A percentile compares a stretch with the other conserved stretches of the same genome.
Evolutionary conservation across 202 grass and related monocot species (phyloP).

Genomic region (Thinopyrum obtusiflorum): DNA sequence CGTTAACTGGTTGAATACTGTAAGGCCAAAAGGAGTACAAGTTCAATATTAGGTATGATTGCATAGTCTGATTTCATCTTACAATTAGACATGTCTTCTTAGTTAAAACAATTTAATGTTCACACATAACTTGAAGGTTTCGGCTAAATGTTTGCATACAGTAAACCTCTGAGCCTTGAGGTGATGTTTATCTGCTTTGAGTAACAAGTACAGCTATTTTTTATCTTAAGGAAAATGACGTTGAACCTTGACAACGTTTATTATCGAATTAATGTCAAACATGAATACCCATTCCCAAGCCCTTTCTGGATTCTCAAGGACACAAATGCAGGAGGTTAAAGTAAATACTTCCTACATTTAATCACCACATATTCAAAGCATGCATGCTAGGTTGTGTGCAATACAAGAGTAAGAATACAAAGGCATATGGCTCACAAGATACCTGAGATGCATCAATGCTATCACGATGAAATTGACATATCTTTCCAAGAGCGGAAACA

Average conservation of each 20-base stretch:
- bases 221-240: not conserved
- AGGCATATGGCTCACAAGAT: slow-evolving; percentile 25
- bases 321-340: not conserved
- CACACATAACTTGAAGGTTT: not conserved
- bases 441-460: slow-evolving; percentile 75
- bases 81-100: not conserved
- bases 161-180: not conserved
- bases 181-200: not conserved
- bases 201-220: not conserved
- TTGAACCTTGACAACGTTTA: not conserved
- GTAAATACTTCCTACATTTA: slow-evolving; percentile 3
- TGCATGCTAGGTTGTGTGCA: not conserved
- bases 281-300: not conserved
- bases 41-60: not conserved
- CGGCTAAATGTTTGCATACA: not conserved
- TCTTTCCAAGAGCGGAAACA: slow-evolving; percentile 89
- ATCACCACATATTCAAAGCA: not conserved
- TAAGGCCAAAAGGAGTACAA: not conserved
- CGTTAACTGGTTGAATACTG: not conserved
- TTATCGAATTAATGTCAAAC: not conserved
- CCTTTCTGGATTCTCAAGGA: not conserved
- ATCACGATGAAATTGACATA: slow-evolving; percentile 75
- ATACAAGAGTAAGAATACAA: slow-evolving; percentile 16
- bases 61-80: not conserved
- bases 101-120: not conserved